These are phyloP conservation scores for Ehretia macrophylla DNA, from an alignment of 257 asterid genomes.

Conservation along the genomic window DNA sequence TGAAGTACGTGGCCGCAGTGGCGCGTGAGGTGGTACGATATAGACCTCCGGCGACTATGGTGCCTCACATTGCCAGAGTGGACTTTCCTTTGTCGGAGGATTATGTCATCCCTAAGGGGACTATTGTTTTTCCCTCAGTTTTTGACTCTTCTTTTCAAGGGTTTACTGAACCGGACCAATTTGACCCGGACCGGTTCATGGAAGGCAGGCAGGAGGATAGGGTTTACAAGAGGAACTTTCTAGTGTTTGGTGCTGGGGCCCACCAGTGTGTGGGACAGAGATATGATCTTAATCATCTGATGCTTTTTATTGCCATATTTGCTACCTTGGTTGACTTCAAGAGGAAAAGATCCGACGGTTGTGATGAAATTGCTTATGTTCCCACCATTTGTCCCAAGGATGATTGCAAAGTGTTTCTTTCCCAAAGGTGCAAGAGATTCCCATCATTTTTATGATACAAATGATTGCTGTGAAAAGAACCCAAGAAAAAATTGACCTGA, in stretches of 20 bases:
- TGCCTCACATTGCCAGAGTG: constrained; percentile 84
- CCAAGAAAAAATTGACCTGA: too few species aligned
- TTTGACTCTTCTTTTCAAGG: constrained; percentile 92
- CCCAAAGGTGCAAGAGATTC: constrained; percentile 43
- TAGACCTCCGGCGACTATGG: constrained; percentile 90
- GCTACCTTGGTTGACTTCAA: constrained; percentile 56
- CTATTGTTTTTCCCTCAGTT: constrained; percentile 84
- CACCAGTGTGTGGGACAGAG: constrained; percentile 95
- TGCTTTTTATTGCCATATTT: constrained; percentile 67
- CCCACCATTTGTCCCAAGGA: constrained; percentile 90
- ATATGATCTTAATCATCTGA: constrained; percentile 72
- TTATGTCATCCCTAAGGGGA: constrained; percentile 70
- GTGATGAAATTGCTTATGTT: constrained; percentile 76
- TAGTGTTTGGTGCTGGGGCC: constrained; percentile 91
- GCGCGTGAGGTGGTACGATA: constrained; percentile 80
- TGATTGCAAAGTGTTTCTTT: constrained; percentile 66
- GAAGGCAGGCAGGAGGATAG: constrained; percentile 77
- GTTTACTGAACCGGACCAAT: constrained; percentile 68
- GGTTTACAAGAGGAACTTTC: constrained; percentile 59
- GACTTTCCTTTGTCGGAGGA: constrained; percentile 58
- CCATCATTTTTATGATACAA: constrained; percentile 36
- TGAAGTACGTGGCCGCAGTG: constrained; percentile 90
- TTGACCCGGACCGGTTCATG: constrained; percentile 87
- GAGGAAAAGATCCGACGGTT: constrained; percentile 69
- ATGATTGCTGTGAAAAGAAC: background rate